Percentiles rank a stretch among this genome's conserved stretches.
phyloP scores from a whole-genome alignment of 805 yeast species.

The Kregervanrija pseudodelftensis region DNA sequence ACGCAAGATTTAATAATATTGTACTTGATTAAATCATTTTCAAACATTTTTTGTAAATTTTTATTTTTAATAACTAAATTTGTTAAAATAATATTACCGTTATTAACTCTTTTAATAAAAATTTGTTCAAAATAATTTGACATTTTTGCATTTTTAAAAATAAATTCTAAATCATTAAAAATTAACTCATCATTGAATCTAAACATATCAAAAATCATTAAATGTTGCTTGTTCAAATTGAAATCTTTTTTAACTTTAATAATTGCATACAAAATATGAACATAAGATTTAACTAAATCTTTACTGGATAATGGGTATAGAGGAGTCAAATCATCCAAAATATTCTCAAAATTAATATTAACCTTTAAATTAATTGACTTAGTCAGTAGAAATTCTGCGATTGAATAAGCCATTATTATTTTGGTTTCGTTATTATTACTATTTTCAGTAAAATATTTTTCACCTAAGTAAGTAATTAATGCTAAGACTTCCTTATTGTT shows the following conservation, averaged over 20 bases:
- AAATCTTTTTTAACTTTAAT: not conserved
- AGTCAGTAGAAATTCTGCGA: no score
- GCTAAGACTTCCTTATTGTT: no score
- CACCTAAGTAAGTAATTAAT: no score
- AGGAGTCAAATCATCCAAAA: slow-evolving; percentile 1
- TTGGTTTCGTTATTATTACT: no score
- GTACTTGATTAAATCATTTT: not conserved
- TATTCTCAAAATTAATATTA: not conserved
- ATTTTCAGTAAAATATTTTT: no score
- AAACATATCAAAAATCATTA: slow-evolving; percentile 6
- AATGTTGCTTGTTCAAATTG: not conserved
- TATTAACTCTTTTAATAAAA: no score
- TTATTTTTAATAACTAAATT: not conserved
- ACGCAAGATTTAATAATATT: no score
- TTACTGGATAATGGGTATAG: slow-evolving; percentile 4
- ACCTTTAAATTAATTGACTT: not conserved
- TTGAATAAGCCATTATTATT: no score
- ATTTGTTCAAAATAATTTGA: no score
- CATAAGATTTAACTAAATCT: not conserved
- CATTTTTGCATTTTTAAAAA: no score
- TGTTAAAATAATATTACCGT: not conserved
- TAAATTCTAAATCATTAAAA: no score
- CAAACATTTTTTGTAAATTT: not conserved
- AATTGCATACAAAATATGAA: not conserved
- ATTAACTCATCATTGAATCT: slow-evolving; percentile 1